A percentile compares a stretch with the other conserved stretches of the same genome.
Evolutionary conservation across 129 eudicot species (phyloP).

Genomic region (Arctium lappa): DNA sequence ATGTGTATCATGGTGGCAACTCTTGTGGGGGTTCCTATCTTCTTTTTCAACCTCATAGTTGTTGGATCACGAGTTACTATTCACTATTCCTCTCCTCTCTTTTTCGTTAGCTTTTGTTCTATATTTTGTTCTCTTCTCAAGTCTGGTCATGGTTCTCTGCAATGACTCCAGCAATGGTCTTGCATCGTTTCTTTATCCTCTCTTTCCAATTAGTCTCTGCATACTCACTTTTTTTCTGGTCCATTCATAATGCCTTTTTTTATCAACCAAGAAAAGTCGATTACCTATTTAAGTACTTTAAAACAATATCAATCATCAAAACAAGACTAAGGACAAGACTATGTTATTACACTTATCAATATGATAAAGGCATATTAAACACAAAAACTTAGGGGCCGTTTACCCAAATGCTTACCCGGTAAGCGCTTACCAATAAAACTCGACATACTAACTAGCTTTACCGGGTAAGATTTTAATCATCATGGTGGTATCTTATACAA

Average conservation of each 20-base stretch:
- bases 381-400: neutral
- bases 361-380: neutral
- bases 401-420: too few relatives aligned
- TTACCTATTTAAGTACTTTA: neutral
- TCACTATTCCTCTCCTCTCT: neutral
- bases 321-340: neutral
- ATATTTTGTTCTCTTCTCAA: too few relatives aligned
- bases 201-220: neutral
- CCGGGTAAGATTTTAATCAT: too few relatives aligned
- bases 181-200: neutral
- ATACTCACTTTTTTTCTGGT: neutral
- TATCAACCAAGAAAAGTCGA: neutral
- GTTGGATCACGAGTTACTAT: neutral
- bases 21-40: neutral
- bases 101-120: too few relatives aligned
- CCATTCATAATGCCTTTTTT: neutral
- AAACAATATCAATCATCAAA: neutral
- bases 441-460: too few relatives aligned
- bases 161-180: neutral
- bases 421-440: too few relatives aligned
- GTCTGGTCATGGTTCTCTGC: too few relatives aligned
- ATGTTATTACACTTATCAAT: neutral
- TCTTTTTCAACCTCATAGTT: neutral
- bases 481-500: too few relatives aligned
- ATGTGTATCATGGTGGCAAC: neutral